Base-by-base conservation (phyloP, 129 eudicot species). In the Flaveria ramosissima region DNA sequence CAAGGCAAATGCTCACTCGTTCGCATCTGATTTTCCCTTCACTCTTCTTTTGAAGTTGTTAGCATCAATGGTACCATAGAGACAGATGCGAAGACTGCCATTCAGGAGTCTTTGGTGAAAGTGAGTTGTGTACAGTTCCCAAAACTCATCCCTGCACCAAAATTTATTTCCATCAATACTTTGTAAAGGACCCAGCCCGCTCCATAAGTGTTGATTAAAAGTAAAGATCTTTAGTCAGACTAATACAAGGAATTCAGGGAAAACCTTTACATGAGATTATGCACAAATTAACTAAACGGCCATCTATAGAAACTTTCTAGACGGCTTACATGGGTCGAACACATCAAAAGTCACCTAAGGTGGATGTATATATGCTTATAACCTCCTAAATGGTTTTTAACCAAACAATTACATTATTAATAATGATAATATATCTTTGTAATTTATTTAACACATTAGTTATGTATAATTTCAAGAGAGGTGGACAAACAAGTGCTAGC, bases 121-220 rank as follows among this genome's bases (percentile, higher is more conserved):
- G 71, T 84, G 82, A 76, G 84, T 83, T 77, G 79, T 87, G 75
- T 93, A 93, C 83, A 93, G 75, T 72, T 88, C 92, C 98, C 98
- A 93, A 63, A 93, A 93, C 76, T 93, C 98, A 45, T 93, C 96
- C 62, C 98, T 93, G 91, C 52, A 57, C 48, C 20, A 17, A 59
- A 15, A 65, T n/a, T 72, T 21, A 23, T 51, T 66, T 9, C 36
- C 68, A 63, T 72, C 16, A 64, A 43, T 20, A 47, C 23, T 57
- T 73, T 19, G 23, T 21, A 16, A 55, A 41, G 2, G 6, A 5
- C 21, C 10, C 3, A 52, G 6, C 21, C 17, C 0, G 66, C 14
- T 52, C 53, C 41, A 50, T 30, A 47, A 8, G 50, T 26, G 13
- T 30, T 76, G 6, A 65, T 48, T 14, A 14, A 59, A 17, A 75